Evolutionary conservation across 768 basidiomycete species (phyloP).

Genomic region (Dioszegia crocea): DNA sequence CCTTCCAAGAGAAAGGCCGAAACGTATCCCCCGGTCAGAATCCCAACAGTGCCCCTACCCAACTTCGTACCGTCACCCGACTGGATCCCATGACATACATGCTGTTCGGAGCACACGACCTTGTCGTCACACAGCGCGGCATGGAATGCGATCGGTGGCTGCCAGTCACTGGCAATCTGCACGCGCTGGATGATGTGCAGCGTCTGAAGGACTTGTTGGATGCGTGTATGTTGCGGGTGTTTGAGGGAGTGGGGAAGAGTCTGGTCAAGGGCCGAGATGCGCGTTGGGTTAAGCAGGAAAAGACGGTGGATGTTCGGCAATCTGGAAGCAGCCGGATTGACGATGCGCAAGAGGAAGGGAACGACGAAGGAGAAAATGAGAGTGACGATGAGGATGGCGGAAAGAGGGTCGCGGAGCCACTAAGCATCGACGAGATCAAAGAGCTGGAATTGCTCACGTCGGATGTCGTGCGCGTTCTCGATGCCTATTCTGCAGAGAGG

Average conservation of each 20-base stretch:
- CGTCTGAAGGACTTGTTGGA: conserved; percentile 75
- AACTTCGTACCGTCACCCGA: conserved; percentile 72
- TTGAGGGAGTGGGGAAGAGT: conserved; percentile 65
- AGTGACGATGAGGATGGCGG: conserved; percentile 53
- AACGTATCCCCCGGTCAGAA: conserved; percentile 58
- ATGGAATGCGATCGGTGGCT: conserved; percentile 88
- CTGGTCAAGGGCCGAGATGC: conserved; percentile 25
- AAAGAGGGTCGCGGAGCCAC: conserved; percentile 48
- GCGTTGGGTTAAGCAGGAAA: conserved; percentile 11
- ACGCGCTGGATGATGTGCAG: conserved; percentile 76
- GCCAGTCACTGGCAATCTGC: conserved; percentile 63
- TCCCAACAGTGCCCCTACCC: conserved; percentile 58
- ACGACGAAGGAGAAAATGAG: conserved; percentile 31
- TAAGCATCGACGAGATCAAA: conserved; percentile 65
- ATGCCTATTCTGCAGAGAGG: conserved; percentile 64
- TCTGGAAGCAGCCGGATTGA: conserved; percentile 16
- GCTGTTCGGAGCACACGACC: conserved; percentile 80
- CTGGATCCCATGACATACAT: conserved; percentile 85
- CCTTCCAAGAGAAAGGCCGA: conserved; percentile 77
- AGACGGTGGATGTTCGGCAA: conserved; percentile 14
- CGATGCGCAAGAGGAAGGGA: conserved; percentile 8
- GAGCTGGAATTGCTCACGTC: conserved; percentile 72
- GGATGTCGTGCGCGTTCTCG: conserved; percentile 68
- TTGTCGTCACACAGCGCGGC: conserved; percentile 66
- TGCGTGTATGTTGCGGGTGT: conserved; percentile 78